Evolutionary conservation across 768 basidiomycete species (phyloP), one percentile per base, ranked within the genome.

Genomic region (Exidia glandulosa): DNA sequence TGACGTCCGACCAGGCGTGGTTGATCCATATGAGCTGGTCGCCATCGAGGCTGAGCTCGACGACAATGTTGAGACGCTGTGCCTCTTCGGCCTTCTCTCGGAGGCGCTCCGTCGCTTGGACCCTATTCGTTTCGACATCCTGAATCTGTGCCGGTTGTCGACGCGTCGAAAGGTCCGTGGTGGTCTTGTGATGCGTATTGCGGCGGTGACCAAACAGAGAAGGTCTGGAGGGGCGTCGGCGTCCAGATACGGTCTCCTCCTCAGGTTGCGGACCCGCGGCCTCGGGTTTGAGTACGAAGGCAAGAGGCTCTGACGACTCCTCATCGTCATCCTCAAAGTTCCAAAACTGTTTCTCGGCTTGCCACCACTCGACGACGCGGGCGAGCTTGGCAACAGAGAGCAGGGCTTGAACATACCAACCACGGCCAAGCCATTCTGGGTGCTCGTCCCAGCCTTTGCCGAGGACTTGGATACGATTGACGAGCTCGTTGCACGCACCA

Each of bases 281-380:
- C 23, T 81, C 82, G 0, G 95, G 87, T 71, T 95, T 96, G 71
- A 93, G 87, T 59, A 98, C 92, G 68, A 98, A 98, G 64, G 87
- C 83, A 56, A 98, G 75, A 1, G 92, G 91, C 64, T 97, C 95
- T 59, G 91, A 88, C 69, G 88, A 85, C 66, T 93, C 92, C 61
- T 90, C 86, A 50, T 89, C 88, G 62, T 88, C 87, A 68, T 92
- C 90, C 68, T 94, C 90, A 69, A 97, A 98, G 68, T 96, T 96
- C 96, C 96, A 99, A 73, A 99, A 99, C 65, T 94, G 92, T 68
- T 94, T 94, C 76, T 98, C 95, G 12, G 96, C 96, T 72, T 96
- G 94, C 93, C 94, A 97, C 95, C 96, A 99, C 69, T 97, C 96
- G 63, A 97, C 88, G 31, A 98, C 96, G 60, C 95, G 88, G 72